Base-by-base conservation (phyloP, 345 rosid species). In the Raphanus sativus region DNA sequence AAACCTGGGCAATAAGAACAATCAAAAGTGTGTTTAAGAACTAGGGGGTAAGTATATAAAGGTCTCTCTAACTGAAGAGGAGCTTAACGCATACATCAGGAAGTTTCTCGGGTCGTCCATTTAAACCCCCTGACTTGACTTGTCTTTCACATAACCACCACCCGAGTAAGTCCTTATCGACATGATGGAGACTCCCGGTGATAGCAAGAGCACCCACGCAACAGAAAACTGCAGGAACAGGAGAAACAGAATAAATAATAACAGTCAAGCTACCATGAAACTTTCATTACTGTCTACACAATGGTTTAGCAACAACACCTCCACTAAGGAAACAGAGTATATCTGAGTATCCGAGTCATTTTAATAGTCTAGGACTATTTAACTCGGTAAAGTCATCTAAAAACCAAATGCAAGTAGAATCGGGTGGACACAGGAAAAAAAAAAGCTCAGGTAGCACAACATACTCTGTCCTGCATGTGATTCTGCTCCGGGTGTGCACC, bases 91-190 rank as follows among this genome's bases (percentile, higher is more conserved):
- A 33, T 73, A 89, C 99, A 84, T 92, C 99, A 73, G 97, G 91
- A 74, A 87, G 96, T 80, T 95, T 95, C 88, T 92, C 96, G 0
- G 96, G 99, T 67, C 94, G 90, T 24, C 99, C 96, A 80, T 89
- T 92, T 21, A 92, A 81, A 76, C 96, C 99, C 68, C 98, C 97
- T 25, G 86, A 75, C 77, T 89, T 84, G 59, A 77, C 87, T 86
- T 92, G 99, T 55, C 94, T 83, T 74, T 92, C 93, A 67, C 97
- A 92, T 83, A 95, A 80, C 99, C 98, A 92, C 98, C 97, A 92
- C 1, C 97, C 98, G 6, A 95, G 96, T 32, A 87, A 87, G 90
- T 94, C 99, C 90, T 88, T 91, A 77, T 95, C 93, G 64, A 95
- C 83, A 69, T 82, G 91, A 86, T 89, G 97, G 56, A 95, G 90